These are phyloP conservation scores for Ballota nigra DNA, from an alignment of 257 asterid species.

Conservation along the genomic window DNA sequence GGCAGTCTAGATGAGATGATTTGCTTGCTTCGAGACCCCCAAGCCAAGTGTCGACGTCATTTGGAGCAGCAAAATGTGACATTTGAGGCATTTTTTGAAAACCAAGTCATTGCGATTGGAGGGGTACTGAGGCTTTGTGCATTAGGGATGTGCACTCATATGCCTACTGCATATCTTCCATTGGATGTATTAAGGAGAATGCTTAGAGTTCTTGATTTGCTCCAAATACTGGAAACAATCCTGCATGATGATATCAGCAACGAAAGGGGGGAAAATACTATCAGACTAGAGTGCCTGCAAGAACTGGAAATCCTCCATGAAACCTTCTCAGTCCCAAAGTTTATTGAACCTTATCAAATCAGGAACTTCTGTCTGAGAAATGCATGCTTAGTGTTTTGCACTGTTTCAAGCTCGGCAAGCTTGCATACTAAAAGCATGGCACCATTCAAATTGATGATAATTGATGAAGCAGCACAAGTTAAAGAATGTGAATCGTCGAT, in stretches of 20 bases:
- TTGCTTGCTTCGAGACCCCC: conserved; percentile 51
- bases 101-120: conserved; percentile 12
- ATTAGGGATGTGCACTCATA: conserved; percentile 14
- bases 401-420: conserved; percentile 62
- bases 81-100: conserved; percentile 52
- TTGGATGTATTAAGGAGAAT: conserved; percentile 31
- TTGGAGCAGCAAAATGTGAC: conserved; percentile 25
- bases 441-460: conserved; percentile 45
- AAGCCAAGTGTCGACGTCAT: conserved; percentile 32
- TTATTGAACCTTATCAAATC: conserved; percentile 9
- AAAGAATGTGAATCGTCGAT: conserved; percentile 77
- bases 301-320: conserved; percentile 28
- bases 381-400: conserved; percentile 56
- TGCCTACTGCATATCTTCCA: conserved; percentile 20
- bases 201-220: conserved; percentile 31
- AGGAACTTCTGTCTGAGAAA: conserved; percentile 33
- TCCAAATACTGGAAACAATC: too few relatives aligned
- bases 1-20: conserved; percentile 37
- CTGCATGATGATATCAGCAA: neutral
- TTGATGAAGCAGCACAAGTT: conserved; percentile 89
- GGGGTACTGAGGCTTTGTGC: conserved; percentile 28
- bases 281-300: conserved; percentile 13
- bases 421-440: conserved; percentile 29
- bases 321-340: conserved; percentile 30
- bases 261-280: too few relatives aligned